Conservation (phyloP, 2,329 filamentous ascomycete species). For the Sphaerulina populicola region DNA sequence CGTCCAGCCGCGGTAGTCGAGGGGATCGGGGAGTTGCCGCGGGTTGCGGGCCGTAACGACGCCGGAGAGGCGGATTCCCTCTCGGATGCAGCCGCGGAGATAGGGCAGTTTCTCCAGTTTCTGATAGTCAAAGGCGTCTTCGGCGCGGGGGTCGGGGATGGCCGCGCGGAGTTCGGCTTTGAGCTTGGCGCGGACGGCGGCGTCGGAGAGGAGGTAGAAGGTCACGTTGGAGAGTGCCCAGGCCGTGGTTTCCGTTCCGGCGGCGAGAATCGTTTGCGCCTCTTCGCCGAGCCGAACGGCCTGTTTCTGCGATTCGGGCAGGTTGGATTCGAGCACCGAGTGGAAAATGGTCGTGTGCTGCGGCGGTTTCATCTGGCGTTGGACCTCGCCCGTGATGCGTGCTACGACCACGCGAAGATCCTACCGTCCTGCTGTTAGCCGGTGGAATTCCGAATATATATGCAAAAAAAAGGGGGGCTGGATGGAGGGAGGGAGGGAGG, state of each 20-base stretch:
- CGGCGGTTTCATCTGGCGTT: neutral
- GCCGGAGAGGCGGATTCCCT: neutral
- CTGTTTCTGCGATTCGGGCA: constrained; percentile 3
- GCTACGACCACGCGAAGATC: neutral
- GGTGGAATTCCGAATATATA: neutral
- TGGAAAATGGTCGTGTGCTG: constrained; percentile 9
- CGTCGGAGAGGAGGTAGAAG: neutral
- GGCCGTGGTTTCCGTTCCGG: constrained; percentile 12
- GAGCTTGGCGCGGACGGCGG: neutral
- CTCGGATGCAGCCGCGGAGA: neutral
- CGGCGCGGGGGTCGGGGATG: neutral
- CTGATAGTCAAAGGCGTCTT: neutral
- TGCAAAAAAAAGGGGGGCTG: no score
- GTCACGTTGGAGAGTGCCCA: neutral
- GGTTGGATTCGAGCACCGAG: constrained; percentile 6
- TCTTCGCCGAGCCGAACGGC: constrained; percentile 8
- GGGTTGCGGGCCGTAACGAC: no score
- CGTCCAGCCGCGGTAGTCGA: constrained; percentile 5
- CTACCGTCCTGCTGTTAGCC: neutral
- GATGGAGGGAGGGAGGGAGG: neutral
- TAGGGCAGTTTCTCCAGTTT: neutral
- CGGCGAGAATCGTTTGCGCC: constrained; percentile 10
- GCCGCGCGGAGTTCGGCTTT: neutral
- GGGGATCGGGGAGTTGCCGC: neutral
- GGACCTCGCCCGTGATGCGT: neutral